These are phyloP conservation scores for Kwoniella newhampshirensis DNA, from an alignment of 768 basidiomycete genomes.

Conservation along the genomic window DNA sequence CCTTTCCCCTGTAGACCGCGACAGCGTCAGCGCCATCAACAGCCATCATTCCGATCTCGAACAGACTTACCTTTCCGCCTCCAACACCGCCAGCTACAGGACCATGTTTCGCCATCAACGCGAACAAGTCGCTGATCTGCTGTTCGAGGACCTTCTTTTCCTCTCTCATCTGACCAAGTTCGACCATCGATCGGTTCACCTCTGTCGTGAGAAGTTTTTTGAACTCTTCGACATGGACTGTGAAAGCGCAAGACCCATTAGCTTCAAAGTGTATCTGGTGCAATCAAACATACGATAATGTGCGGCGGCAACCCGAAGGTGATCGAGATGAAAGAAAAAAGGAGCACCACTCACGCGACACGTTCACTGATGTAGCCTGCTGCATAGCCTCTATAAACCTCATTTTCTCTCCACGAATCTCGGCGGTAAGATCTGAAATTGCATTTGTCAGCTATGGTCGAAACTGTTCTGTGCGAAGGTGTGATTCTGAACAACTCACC, in stretches of 20 bases:
- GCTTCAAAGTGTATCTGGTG: not conserved
- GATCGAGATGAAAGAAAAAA: not conserved
- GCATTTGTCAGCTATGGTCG: not conserved
- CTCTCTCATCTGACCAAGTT: constrained; percentile 58
- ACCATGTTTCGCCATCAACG: constrained; percentile 50
- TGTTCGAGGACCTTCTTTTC: constrained; percentile 50
- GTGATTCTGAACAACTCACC: constrained; percentile 56
- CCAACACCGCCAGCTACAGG: not conserved
- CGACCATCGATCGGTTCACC: constrained; percentile 70
- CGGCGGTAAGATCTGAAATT: constrained; percentile 68
- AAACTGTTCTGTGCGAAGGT: not conserved
- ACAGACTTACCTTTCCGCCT: constrained; percentile 32
- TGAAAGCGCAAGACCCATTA: not conserved
- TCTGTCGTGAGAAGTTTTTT: constrained; percentile 76
- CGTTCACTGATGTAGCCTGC: constrained; percentile 83
- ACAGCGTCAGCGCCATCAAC: too few relatives aligned
- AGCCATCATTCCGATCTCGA: not conserved
- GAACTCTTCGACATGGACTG: constrained; percentile 84
- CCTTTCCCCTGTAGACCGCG: not conserved
- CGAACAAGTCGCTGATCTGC: constrained; percentile 51
- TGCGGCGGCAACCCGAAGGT: constrained; percentile 17
- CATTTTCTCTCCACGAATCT: constrained; percentile 80
- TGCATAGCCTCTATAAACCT: constrained; percentile 94
- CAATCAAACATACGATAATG: not conserved
- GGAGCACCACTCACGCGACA: constrained; percentile 61